phyloP scores from a whole-genome alignment of 345 rosid species.

The Pistacia vera region DNA sequence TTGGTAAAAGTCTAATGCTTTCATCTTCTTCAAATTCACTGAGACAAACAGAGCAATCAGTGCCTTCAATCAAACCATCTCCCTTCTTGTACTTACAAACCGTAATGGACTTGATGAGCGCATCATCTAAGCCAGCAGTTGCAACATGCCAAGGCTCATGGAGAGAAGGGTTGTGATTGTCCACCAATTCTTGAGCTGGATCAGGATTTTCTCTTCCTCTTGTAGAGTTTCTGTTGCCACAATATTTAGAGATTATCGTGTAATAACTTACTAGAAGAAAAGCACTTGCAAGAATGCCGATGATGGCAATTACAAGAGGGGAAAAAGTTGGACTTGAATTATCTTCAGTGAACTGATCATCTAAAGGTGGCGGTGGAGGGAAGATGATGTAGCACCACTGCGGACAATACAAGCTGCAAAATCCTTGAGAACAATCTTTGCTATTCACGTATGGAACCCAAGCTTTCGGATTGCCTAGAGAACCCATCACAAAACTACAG shows the following conservation, averaged over 20 bases:
- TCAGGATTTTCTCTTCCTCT: constrained; percentile 36
- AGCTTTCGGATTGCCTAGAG: constrained; percentile 41
- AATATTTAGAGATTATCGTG: constrained; percentile 71
- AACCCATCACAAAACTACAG: constrained; percentile 29
- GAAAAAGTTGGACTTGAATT: constrained; percentile 60
- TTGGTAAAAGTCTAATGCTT: constrained; percentile 79
- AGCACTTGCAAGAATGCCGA: constrained; percentile 74
- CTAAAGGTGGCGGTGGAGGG: constrained; percentile 68
- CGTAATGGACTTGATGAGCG: constrained; percentile 69
- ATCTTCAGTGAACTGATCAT: constrained; percentile 29
- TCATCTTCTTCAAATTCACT: constrained; percentile 81
- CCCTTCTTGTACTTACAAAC: constrained; percentile 61
- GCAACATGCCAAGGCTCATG: constrained; percentile 63
- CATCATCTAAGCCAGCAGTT: constrained; percentile 68
- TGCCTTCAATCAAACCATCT: constrained; percentile 52
- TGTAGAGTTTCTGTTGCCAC: constrained; percentile 35
- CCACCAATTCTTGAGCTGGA: constrained; percentile 32
- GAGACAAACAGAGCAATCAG: constrained; percentile 90
- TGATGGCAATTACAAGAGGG: constrained; percentile 80
- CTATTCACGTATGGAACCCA: constrained; percentile 56
- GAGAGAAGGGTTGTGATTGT: constrained; percentile 39
- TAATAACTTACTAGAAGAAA: constrained; percentile 83
- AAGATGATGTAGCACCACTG: constrained; percentile 77
- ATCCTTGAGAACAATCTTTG: constrained; percentile 77
- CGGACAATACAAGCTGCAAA: constrained; percentile 76